Evolutionary conservation across 768 basidiomycete genomes (phyloP).

Genomic region (Tylopilus plumbeoviolaceoides): DNA sequence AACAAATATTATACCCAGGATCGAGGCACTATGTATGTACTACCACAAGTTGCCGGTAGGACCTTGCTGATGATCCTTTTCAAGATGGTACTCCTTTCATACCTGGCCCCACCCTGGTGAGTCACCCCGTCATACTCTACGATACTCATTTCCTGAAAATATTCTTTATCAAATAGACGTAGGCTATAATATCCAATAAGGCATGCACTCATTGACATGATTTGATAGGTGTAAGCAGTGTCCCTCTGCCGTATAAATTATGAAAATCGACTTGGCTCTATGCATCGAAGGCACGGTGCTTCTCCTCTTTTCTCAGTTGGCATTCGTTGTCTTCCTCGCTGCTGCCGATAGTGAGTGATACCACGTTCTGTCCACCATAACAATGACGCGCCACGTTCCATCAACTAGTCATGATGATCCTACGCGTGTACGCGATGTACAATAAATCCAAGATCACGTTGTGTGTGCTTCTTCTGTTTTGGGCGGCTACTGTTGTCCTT

Average conservation of each 20-base stretch:
- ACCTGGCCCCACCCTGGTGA: constrained; percentile 13
- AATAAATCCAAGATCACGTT: constrained; percentile 5
- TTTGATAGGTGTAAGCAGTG: constrained; percentile 14
- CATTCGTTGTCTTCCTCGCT: constrained; percentile 13
- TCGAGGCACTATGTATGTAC: constrained; percentile 10
- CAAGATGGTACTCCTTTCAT: constrained; percentile 17
- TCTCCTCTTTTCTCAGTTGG: background rate
- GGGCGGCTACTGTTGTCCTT: background rate
- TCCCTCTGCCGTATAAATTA: background rate
- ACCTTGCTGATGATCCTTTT: background rate
- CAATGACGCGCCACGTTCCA: background rate
- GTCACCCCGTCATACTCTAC: background rate
- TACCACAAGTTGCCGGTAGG: background rate
- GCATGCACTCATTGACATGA: background rate
- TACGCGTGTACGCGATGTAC: constrained; percentile 23
- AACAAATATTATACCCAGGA: constrained; percentile 1
- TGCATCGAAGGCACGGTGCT: constrained; percentile 10
- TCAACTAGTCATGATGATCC: constrained; percentile 20
- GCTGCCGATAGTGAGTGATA: constrained; percentile 17
- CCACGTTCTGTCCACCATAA: background rate
- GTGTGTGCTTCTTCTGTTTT: background rate
- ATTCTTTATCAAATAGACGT: constrained; percentile 9
- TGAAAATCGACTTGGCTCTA: background rate
- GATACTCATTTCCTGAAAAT: background rate
- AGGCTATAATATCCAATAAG: background rate